Base-by-base conservation (phyloP, 1,139 yeast species). In the Spathaspora sp. region DNA sequence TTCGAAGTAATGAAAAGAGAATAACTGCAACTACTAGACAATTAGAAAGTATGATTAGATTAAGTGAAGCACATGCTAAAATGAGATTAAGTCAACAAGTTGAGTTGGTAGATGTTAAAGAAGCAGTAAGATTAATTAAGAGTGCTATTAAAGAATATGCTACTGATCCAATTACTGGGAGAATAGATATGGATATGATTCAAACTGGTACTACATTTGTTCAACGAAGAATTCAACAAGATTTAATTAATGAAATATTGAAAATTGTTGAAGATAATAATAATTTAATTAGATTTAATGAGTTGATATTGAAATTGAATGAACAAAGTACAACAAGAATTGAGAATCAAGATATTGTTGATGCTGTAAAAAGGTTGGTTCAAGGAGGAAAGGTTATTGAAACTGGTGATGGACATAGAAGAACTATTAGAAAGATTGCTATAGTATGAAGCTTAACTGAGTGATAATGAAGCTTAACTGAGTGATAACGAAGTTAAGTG, bases 1-100 rank as follows among this genome's bases (percentile, higher is more conserved):
- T 87, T 10, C 76, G 97, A 51, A 74, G 91, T 1, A 76, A 90
- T 6, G 98, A 93, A 56, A 87, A 86, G 68, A 78, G 99, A 58
- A 89, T 93, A 55, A 93, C 99, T 1, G 99, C 99, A 4, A 93
- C 99, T 1, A 93, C 99, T 1, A 81, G 99, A 68, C 99, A 95
- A 64, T 74, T 93, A 50, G 99, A 93, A 67, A 86, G 95, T 50
- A 89, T 93, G 96, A 90, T 91, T 56, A 83, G 99, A 61, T 74
- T 93, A 43, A 70, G 96, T 0, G 99, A 93, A 67, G 99, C 99
- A 0, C 99, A 93, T 63, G 99, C 99, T 2, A 91, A 90, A 67
- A 88, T 95, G 96, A 81, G 97, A 56, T 74, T 93, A 39, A 80
- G 93, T 1, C 68, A 76, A 1, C 64, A 61, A 1, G 99, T 93